Evolutionary conservation across 257 asterid genomes (phyloP), one percentile per base, ranked within the genome.

Genomic region (Salvia rosmarinus): DNA sequence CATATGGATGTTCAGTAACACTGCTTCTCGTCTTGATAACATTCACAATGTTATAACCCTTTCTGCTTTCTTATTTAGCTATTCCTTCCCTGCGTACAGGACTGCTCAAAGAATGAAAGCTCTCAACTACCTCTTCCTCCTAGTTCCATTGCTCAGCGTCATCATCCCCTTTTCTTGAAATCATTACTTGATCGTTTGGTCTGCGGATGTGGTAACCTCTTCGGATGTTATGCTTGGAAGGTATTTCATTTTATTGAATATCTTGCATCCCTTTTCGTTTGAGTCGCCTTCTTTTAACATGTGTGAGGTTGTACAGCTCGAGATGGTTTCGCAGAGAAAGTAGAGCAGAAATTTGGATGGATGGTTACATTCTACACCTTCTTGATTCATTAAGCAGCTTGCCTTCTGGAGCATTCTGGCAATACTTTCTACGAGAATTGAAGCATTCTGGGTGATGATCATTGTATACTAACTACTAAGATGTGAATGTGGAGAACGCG

Each of bases 211-310:
- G 1, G 66, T 85, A 34, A 95, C 90, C 55, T 90, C 63, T 74
- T 94, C 5, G 98, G 86, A 52, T 86, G 89, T 97, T 91, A 94
- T 72, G 97, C 97, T 6, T 91, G 98, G 98, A 90, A 94, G 98
- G 98, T 94, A 74, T 11, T 17, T 6, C 39, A 23, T 52, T 37
- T 63, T 32, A 6, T 14, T 10, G 10, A 0, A 55, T 17, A 10
- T 21, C 46, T 54, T 63, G 21, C 32, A 25, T 65, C 17, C 21
- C 43, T 30, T 21, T 20, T 65, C 11, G n/a, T 60, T 64, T 17
- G 47, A 68, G 55, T 40, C 23, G 25, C n/a, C 72, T 12, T 72
- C 42, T 44, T n/a, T 28, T 57, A 44, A 17, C 28, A 6, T n/a
- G 0, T 34, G 1, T 11, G 6, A 58, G 14, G 9, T n/a, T 70